Base-by-base conservation (phyloP, 1,284 basidiomycete species). In the Cryptococcus amylolentus region DNA sequence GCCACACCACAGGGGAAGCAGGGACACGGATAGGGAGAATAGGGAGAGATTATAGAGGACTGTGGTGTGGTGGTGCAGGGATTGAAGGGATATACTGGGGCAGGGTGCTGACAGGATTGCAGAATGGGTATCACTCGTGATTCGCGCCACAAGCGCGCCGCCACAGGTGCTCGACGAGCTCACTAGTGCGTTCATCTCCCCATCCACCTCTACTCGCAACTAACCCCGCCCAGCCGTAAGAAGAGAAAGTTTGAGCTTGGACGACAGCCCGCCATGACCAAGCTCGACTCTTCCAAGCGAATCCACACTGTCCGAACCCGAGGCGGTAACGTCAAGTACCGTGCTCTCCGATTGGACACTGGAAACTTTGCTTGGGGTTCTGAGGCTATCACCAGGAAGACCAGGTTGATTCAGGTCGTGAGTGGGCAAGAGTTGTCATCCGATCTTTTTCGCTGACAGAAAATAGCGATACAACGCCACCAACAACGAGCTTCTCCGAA, bases 171-270 rank as follows among this genome's bases (percentile, higher is more conserved):
- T 65, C 90, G 94, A 80, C 88, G 91, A 75, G 88, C 92, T 67
- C 87, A 91, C 82, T 75, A 75, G 67, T 70, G 62, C 56, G 68
- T 67, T 13, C 28, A 23, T 16, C 26, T 38, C 13, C 9, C 14
- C 27, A 9, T 13, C 14, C 44, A 38, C 38, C 48, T 3, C 3
- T 27, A 48, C 7, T 48, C 46, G 3, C 4, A 41, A 51, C 18
- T 51, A 18, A n/a, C 41, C 5, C 5, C 18, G 27, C 23, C 18
- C 50, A 68, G 67, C 83, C 89, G 93, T 83, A 96, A 96, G 85
- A 96, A 95, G 88, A 86, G 92, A 88, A 95, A 95, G 83, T 95
- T 95, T 81, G 92, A 96, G 84, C 88, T 96, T 76, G 92, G 91
- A 77, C 91, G 93, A 78, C 93, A 96, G 79, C 82, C 93, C 58